Conservation (phyloP, 2,329 filamentous ascomycete genomes). For the Stagonosporopsis chrysanthemi region DNA sequence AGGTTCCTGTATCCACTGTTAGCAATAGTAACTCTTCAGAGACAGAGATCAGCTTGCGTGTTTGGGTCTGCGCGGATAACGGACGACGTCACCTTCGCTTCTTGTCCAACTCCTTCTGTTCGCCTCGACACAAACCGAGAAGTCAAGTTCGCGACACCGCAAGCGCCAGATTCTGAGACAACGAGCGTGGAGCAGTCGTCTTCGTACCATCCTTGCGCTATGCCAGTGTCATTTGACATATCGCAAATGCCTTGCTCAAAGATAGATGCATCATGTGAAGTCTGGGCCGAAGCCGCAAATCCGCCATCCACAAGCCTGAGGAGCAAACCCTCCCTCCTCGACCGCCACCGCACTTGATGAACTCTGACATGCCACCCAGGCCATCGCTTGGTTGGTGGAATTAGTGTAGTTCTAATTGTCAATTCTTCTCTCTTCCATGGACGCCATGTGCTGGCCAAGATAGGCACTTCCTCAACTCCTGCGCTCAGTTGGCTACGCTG, state of each 20-base stretch:
- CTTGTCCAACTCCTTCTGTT: no score
- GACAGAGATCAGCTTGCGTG: constrained; percentile 21
- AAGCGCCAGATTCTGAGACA: constrained; percentile 23
- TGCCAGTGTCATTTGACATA: background rate
- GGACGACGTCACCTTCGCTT: background rate
- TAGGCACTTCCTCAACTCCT: constrained; percentile 1
- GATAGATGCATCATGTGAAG: constrained; percentile 14
- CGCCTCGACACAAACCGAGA: background rate
- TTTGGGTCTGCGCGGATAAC: constrained; percentile 31
- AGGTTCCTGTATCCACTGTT: constrained; percentile 16
- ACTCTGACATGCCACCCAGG: constrained; percentile 26
- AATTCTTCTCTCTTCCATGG: constrained; percentile 20
- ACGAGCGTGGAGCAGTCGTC: constrained; percentile 9
- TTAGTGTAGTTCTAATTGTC: constrained; percentile 13
- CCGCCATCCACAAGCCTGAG: constrained; percentile 23
- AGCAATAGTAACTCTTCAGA: background rate
- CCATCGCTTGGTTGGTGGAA: constrained; percentile 17
- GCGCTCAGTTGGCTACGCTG: background rate
- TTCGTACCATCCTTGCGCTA: constrained; percentile 20
- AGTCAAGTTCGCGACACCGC: constrained; percentile 25
- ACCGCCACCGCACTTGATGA: constrained; percentile 11
- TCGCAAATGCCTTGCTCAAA: constrained; percentile 16
- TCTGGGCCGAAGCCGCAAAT: constrained; percentile 27
- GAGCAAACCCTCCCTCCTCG: background rate
- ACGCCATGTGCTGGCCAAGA: constrained; percentile 18